Evolutionary conservation across 768 basidiomycete genomes (phyloP).

Genomic region (Tulasnella sp.): DNA sequence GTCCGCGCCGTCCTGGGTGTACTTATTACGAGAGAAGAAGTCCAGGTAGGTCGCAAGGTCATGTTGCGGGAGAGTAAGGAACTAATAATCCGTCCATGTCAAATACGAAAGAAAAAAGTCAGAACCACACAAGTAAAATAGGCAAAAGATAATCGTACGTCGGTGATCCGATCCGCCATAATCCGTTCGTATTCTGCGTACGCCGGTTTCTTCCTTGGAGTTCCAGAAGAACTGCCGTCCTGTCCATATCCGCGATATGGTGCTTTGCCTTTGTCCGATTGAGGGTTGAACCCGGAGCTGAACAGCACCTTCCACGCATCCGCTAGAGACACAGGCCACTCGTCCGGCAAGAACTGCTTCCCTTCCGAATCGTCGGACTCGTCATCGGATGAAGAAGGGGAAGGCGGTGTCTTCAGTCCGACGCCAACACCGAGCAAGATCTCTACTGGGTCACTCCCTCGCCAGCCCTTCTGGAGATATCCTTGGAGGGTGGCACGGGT

Average conservation of each 20-base stretch:
- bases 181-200: slow-evolving; percentile 64
- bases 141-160: slow-evolving; percentile 37
- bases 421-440: slow-evolving; percentile 65
- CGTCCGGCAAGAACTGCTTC: slow-evolving; percentile 41
- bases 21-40: slow-evolving; percentile 56
- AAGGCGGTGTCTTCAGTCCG: slow-evolving; percentile 12
- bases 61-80: slow-evolving; percentile 60
- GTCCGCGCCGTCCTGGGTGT: slow-evolving; percentile 73
- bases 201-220: slow-evolving; percentile 28
- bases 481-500: slow-evolving; percentile 81
- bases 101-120: neutral
- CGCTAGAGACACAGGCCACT: slow-evolving; percentile 46
- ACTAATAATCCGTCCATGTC: too few relatives aligned
- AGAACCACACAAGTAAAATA: too few relatives aligned
- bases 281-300: slow-evolving; percentile 26
- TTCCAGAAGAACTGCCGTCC: slow-evolving; percentile 11
- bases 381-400: slow-evolving; percentile 15
- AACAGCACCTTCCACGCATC: slow-evolving; percentile 65
- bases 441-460: slow-evolving; percentile 56
- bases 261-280: neutral
- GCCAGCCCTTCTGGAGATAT: slow-evolving; percentile 74
- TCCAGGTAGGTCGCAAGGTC: slow-evolving; percentile 76
- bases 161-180: slow-evolving; percentile 60
- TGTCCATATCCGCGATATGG: slow-evolving; percentile 1
- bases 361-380: slow-evolving; percentile 38